These are phyloP conservation scores for Capronia americana DNA, from an alignment of 2,329 filamentous ascomycete genomes.

Conservation along the genomic window DNA sequence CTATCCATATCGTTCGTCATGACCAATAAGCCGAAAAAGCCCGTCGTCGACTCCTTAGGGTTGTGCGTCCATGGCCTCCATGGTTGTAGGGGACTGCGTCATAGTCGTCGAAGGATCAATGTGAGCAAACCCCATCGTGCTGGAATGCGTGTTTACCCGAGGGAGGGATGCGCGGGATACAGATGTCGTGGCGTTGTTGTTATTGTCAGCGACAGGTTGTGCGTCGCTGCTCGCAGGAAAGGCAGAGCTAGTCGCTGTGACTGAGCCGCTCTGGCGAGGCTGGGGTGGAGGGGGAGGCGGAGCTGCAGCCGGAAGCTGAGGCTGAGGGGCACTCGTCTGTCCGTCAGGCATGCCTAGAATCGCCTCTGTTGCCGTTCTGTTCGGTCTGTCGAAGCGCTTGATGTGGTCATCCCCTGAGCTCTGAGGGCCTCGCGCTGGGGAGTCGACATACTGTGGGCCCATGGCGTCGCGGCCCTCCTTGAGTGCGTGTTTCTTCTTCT, in stretches of 20 bases:
- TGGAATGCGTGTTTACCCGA: background rate
- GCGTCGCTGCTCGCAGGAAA: slow-evolving; percentile 28
- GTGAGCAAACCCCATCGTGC: background rate
- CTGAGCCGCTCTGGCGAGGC: background rate
- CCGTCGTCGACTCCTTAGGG: background rate
- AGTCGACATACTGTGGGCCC: slow-evolving; percentile 23
- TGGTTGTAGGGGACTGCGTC: slow-evolving; percentile 15
- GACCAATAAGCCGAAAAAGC: too few species aligned
- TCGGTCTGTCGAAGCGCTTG: background rate
- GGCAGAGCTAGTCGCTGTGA: slow-evolving; percentile 15
- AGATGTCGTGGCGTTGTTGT: background rate
- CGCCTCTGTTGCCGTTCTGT: slow-evolving; percentile 6
- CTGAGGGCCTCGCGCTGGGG: background rate
- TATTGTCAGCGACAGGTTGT: background rate
- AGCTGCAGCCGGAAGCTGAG: background rate
- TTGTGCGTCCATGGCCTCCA: background rate
- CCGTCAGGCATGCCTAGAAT: background rate
- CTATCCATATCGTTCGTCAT: background rate
- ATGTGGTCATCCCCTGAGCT: background rate
- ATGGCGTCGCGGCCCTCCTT: slow-evolving; percentile 16
- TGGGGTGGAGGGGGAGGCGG: background rate
- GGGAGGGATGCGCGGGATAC: background rate
- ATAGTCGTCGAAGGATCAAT: background rate
- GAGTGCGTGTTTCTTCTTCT: slow-evolving; percentile 24
- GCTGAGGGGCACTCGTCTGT: background rate